Percentiles rank a stretch among this genome's conserved stretches.
These are phyloP conservation scores for Aureobasidium mangrovei DNA, from an alignment of 2,329 filamentous ascomycete species.

Conservation along the genomic window DNA sequence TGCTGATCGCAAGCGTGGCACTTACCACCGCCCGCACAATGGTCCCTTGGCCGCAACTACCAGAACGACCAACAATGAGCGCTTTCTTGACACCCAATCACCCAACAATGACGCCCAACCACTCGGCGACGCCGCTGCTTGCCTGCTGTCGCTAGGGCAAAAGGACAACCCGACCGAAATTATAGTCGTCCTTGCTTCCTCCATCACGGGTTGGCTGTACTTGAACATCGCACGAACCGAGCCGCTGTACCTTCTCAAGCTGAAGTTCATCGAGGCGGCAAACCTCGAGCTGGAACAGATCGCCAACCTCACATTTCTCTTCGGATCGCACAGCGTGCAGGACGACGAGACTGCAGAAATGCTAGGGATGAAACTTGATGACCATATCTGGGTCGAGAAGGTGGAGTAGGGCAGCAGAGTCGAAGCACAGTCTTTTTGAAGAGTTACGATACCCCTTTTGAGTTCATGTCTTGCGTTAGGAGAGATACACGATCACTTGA, in stretches of 20 bases:
- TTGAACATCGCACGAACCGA: neutral
- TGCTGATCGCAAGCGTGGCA: constrained; percentile 42
- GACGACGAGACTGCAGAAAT: neutral
- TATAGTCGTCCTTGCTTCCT: neutral
- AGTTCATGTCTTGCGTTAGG: too few relatives aligned
- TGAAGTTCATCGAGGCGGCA: neutral
- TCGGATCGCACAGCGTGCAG: neutral
- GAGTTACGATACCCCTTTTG: too few relatives aligned
- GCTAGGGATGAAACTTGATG: neutral
- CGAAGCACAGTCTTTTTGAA: too few relatives aligned
- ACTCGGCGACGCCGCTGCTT: too few relatives aligned
- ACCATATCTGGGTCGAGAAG: too few relatives aligned
- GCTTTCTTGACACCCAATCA: too few relatives aligned
- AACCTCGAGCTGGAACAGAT: neutral
- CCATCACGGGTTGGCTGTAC: neutral
- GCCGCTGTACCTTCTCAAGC: neutral
- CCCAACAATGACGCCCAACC: too few relatives aligned
- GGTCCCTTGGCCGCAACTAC: too few relatives aligned
- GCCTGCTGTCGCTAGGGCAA: neutral
- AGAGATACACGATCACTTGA: too few relatives aligned
- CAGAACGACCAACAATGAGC: too few relatives aligned
- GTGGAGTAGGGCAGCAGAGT: too few relatives aligned
- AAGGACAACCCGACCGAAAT: neutral
- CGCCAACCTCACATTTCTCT: neutral
- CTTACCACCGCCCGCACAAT: too few relatives aligned